Base-by-base conservation (phyloP, 108 stramenopile genomes). In the Bacterosira constricta region DNA sequence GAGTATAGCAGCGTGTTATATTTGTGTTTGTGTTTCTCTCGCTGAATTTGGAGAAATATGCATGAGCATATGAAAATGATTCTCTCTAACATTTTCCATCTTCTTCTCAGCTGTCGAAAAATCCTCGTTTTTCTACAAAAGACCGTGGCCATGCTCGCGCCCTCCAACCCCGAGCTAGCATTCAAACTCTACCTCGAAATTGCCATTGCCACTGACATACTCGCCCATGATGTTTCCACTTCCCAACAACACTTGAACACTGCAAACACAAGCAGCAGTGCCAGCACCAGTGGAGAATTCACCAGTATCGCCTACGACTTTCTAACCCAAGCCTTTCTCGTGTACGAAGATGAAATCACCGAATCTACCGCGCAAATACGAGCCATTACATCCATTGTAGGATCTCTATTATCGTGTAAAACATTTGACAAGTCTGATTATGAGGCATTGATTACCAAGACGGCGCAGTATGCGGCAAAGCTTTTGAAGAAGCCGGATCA, bases 41-140 rank as follows among this genome's bases (percentile, higher is more conserved):
- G 46, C n/a, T 25, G 30, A 26, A 20, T 51, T 8, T 58, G 4
- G n/a, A 12, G 18, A 58, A 23, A 27, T 20, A 57, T 75, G 66
- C 34, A 34, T 41, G 17, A 36, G 31, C 39, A 31, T 30, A 36
- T 63, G n/a, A n/a, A n/a, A n/a, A 36, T 4, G 49, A 34, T 49
- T 37, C 50, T 55, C 2, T 47, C 60, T 46, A 13, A 31, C 42
- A 54, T 3, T 42, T 37, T 20, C 8, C 23, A 4, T 46, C 11
- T 36, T 36, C 6, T 36, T 25, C 18, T 30, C 46, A 90, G 82
- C 60, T 91, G 90, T 49, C 88, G 97, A 49, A 97, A 97, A 82
- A 87, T 96, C 4, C 96, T 98, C 44, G 92, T 97, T 2, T 96
- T 98, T 60, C 71, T 97, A 6, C 97, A 98, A 72, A 93, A 98